Base-by-base conservation (phyloP, 2,329 filamentous ascomycete genomes). In the Mollisia scopiformis region DNA sequence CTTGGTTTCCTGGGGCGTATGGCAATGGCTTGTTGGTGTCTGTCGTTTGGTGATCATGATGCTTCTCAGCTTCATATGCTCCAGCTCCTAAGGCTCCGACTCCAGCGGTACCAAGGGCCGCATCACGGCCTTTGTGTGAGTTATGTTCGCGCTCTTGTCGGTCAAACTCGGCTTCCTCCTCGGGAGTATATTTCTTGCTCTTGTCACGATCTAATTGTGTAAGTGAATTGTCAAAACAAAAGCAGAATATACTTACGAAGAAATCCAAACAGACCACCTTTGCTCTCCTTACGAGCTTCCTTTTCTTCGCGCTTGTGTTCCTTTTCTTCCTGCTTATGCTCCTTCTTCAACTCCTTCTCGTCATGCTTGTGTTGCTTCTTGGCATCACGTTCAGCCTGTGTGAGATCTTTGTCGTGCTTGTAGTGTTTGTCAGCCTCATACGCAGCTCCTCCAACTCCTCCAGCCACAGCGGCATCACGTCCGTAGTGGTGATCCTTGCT, bases 401-500 rank as follows among this genome's bases (percentile, higher is more conserved):
- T 57, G 21, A 59, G 37, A 39, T 66, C 62, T 52, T 64, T 62
- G 21, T 66, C 59, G 33, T 57, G 55, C 19, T 65, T 60, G 14
- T n/a, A n/a, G n/a, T 68, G 65, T 23, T 68, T 59, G 25, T 65
- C 62, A 4, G 51, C 57, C 25, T 64, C 66, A 56, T 68, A 60
- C 11, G 61, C 59, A 25, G 57, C 60, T n/a, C 43, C 63, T 8
- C 57, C 65, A 21, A 55, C 61, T 10, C 58, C 61, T 4, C 61
- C 65, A 39, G 46, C 61, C 10, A 62, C 54, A 31, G 59, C 57
- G n/a, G 63, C 57, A 46, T 67, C 63, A 35, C 63, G 37, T 14
- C 62, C 62, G 27, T 64, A 61, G 30, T 65, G 59, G 37, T 65
- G 59, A 13, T 62, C 63, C 33, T 60, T 60, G 39, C 78, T 80